Evolutionary conservation across 352 stramenopile genomes (phyloP).

Genomic region (Peronospora destructor): DNA sequence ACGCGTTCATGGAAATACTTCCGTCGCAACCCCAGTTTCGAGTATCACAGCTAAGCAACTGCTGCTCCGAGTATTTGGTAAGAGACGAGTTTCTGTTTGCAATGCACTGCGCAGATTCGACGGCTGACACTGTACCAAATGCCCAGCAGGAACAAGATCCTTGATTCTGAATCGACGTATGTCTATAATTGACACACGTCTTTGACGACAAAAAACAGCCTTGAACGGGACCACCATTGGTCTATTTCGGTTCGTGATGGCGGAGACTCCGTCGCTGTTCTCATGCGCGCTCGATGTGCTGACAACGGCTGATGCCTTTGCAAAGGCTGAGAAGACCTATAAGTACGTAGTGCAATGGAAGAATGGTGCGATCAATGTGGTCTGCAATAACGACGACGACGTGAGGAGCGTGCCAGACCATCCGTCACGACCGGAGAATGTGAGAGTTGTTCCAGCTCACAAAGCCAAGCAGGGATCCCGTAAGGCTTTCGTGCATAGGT

Average conservation of each 20-base stretch:
- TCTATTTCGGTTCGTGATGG: conserved; percentile 32
- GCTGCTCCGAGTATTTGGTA: too few species aligned
- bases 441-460: conserved; percentile 35
- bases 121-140: too few species aligned
- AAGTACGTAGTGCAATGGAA: conserved; percentile 34
- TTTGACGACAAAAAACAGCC: too few species aligned
- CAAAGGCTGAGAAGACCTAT: conserved; percentile 37
- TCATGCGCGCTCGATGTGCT: conserved; percentile 40
- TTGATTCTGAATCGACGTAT: too few species aligned
- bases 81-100: too few species aligned
- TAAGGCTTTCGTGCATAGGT: conserved; percentile 46
- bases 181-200: too few species aligned
- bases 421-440: conserved; percentile 37
- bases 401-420: conserved; percentile 36
- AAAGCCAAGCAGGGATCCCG: conserved; percentile 46
- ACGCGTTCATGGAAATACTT: too few species aligned
- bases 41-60: too few species aligned
- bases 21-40: too few species aligned
- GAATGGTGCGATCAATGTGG: conserved; percentile 17
- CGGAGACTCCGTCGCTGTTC: conserved; percentile 24
- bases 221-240: conserved; percentile 78
- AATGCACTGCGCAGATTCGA: too few species aligned
- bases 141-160: too few species aligned
- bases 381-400: conserved; percentile 31
- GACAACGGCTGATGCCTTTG: conserved; percentile 27